Percentiles rank a stretch among this genome's conserved stretches.
These are phyloP conservation scores for Hymenoscyphus fraxineus DNA, from an alignment of 2,329 filamentous ascomycete genomes.

Conservation along the genomic window DNA sequence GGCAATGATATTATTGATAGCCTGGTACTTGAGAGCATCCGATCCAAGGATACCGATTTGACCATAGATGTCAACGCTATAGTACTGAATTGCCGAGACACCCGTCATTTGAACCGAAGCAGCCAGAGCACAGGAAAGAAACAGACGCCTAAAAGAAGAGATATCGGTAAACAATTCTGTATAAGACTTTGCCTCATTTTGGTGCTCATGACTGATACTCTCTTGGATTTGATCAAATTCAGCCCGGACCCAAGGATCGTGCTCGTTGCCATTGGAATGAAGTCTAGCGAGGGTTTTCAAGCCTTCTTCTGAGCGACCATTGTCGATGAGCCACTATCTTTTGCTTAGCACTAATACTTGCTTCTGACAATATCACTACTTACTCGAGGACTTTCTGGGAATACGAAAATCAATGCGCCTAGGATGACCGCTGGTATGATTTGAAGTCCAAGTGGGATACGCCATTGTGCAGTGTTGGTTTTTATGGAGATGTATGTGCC, in stretches of 20 bases:
- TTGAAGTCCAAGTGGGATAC: slow-evolving; percentile 48
- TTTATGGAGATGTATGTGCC: slow-evolving; percentile 43
- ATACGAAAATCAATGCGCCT: slow-evolving; percentile 54
- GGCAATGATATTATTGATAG: slow-evolving; percentile 61
- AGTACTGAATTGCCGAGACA: slow-evolving; percentile 62
- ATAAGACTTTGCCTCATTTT: slow-evolving; percentile 61
- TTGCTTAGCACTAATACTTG: neutral
- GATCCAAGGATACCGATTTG: slow-evolving; percentile 56
- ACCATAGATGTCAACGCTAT: slow-evolving; percentile 53
- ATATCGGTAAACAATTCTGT: slow-evolving; percentile 55
- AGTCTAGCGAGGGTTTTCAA: slow-evolving; percentile 55
- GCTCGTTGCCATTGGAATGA: slow-evolving; percentile 55
- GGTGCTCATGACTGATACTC: slow-evolving; percentile 57
- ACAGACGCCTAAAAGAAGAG: slow-evolving; percentile 59
- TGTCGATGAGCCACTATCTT: slow-evolving; percentile 56
- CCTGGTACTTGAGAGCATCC: slow-evolving; percentile 60
- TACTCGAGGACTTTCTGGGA: slow-evolving; percentile 53
- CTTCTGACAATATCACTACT: slow-evolving; percentile 27
- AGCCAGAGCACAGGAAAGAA: slow-evolving; percentile 58
- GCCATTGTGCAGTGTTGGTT: slow-evolving; percentile 33
- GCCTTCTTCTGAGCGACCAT: slow-evolving; percentile 52
- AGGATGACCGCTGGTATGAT: slow-evolving; percentile 53
- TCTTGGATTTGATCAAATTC: slow-evolving; percentile 63
- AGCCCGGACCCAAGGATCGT: slow-evolving; percentile 58
- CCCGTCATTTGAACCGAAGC: slow-evolving; percentile 66